Evolutionary conservation across 345 rosid species (phyloP), one percentile per base, ranked within the genome.

Genomic region (Gossypium anomalum): DNA sequence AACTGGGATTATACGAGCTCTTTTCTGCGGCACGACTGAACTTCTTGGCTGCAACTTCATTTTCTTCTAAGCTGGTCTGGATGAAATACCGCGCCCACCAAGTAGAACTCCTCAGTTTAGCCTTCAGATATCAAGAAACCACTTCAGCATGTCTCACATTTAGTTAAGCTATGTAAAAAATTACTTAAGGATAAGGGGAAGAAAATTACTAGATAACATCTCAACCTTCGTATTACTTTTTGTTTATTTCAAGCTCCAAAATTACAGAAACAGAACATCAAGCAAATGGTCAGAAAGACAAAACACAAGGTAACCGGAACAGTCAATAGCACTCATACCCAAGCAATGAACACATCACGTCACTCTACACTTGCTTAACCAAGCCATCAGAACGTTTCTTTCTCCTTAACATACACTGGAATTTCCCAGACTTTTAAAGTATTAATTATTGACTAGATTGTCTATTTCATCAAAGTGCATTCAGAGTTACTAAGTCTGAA

Each of bases 1-100:
- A 82, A 44, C 65, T 77, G 23, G 91, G 83, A 38, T 60, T 73
- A 63, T 81, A 87, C 10, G 89, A 81, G 70, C 51, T 78, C 81
- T 78, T 80, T 52, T n/a, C 17, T 8, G 84, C 74, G 25, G 87
- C 86, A 71, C 58, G 80, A 70, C 77, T 86, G 70, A 87, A 87
- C 77, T 86, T 84, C 77, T 84, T 81, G 22, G 76, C 10, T 2
- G 79, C 83, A 43, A 61, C 79, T 74, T 83, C 89, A 61, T 84
- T 82, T 78, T 79, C 85, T 68, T 86, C 89, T 52, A 86, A 66
- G 74, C 76, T 76, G 17, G 48, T 81, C 73, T 79, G 85, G 45
- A 75, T 65, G 71, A 86, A 82, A 76, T 65, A 84, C 51, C 70
- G 73, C 34, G 70, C 29, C 87, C 87, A 84, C 87, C 87, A 87